Percentiles rank a stretch among this genome's conserved stretches.
Evolutionary conservation across 768 basidiomycete genomes (phyloP).

Genomic region (Hygrocybe punicea): DNA sequence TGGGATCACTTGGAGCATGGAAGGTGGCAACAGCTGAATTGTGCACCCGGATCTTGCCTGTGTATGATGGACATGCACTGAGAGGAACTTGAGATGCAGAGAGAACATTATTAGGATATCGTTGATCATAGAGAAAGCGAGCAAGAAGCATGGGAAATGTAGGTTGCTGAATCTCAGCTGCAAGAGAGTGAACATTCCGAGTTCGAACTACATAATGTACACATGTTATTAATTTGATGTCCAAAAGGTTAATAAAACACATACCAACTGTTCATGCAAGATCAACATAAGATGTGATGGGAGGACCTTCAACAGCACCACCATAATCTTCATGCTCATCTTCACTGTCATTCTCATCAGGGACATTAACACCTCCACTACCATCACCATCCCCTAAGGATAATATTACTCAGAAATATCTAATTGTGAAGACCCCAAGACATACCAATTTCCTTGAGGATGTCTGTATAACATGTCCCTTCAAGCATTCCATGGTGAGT

Average conservation of each 20-base stretch:
- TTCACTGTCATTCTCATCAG: not conserved
- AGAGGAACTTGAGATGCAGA: not conserved
- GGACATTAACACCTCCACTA: not conserved
- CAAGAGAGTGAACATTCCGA: not conserved
- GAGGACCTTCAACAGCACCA: constrained; percentile 1
- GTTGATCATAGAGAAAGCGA: constrained; percentile 24
- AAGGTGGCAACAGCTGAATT: constrained; percentile 17
- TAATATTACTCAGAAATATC: not conserved
- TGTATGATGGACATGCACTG: not conserved
- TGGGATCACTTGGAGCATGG: constrained; percentile 27
- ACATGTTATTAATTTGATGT: not conserved
- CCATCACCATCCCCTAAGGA: not conserved
- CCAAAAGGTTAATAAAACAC: not conserved
- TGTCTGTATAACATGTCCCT: not conserved
- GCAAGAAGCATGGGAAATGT: constrained; percentile 18
- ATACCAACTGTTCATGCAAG: constrained; percentile 1
- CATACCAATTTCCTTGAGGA: not conserved
- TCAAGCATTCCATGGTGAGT: constrained; percentile 15
- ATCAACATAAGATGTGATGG: not conserved
- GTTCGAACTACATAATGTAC: constrained; percentile 6
- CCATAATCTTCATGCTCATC: constrained; percentile 3
- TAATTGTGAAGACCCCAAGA: not conserved
- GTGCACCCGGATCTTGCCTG: constrained; percentile 2
- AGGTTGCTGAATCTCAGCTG: constrained; percentile 9
- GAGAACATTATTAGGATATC: not conserved